Base-by-base conservation (phyloP, 495 filamentous ascomycete genomes). In the Trichoderma asperelloides region DNA sequence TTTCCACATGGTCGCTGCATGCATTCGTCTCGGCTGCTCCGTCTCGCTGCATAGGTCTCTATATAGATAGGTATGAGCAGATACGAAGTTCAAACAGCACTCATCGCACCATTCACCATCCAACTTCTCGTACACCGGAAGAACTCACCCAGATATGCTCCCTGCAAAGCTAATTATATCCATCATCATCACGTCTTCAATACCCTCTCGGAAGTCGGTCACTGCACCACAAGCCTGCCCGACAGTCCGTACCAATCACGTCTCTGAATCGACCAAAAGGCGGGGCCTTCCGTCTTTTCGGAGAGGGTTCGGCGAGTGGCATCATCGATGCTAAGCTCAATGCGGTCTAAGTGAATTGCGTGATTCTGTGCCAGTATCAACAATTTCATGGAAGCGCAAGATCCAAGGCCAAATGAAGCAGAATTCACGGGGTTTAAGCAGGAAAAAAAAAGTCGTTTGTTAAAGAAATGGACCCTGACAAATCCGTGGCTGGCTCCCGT, bases 401-500 rank as follows among this genome's bases (percentile, higher is more conserved):
- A 23, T 30, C 23, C 8, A 60, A 60, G 27, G 49, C 49, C 49
- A 23, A 55, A 25, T 25, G 49, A 47, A 47, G 49, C 7, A 55
- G 49, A 55, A 30, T 30, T 60, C 23, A 25, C 49, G 16, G 49
- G 33, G 49, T n/a, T 60, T 13, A 21, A 28, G 55, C 23, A 60
- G 27, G 27, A 25, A 30, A 60, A 12, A 60, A 30, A 60, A 30
- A 60, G 55, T 60, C 55, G n/a, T 60, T 60, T 60, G 47, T 9
- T 51, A 11, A 25, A 11, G 27, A 16, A 30, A 60, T 60, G 55
- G 55, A 60, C 55, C 55, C 55, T 60, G 55, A 60, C 55, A 60
- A 60, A 60, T 60, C 55, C 27, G 55, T 60, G 55, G 55, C 55
- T 60, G 55, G 23, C 55, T 60, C 55, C 55, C 55, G 55, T 30